Conservation (phyloP, 495 filamentous ascomycete species). For the Halenospora varia region DNA sequence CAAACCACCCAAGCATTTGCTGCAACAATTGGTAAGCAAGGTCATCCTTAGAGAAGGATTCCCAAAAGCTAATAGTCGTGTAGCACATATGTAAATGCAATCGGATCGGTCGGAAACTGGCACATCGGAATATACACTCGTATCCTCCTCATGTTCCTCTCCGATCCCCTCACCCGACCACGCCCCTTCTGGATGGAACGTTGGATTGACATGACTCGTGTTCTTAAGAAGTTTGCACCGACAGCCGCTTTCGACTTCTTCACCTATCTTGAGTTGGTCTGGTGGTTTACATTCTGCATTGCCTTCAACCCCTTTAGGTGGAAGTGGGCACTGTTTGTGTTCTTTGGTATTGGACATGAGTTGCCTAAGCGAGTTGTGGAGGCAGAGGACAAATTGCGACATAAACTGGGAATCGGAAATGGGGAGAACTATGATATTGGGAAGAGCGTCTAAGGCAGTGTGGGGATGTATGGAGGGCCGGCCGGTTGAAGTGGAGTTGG, state of each 20-base stretch:
- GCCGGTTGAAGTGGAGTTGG: no score
- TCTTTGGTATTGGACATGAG: slow-evolving; percentile 66
- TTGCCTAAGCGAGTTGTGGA: slow-evolving; percentile 63
- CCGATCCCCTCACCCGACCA: slow-evolving; percentile 71
- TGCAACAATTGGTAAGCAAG: slow-evolving; percentile 60
- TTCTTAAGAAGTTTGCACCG: slow-evolving; percentile 64
- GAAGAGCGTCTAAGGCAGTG: slow-evolving; percentile 21
- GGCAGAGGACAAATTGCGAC: slow-evolving; percentile 55
- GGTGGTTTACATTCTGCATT: slow-evolving; percentile 80
- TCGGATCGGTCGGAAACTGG: slow-evolving; percentile 79
- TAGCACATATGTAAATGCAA: slow-evolving; percentile 71
- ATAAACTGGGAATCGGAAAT: slow-evolving; percentile 34
- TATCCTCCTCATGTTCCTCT: slow-evolving; percentile 79
- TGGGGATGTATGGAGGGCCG: no score
- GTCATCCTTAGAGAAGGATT: neutral
- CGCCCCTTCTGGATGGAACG: slow-evolving; percentile 69
- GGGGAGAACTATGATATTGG: slow-evolving; percentile 22
- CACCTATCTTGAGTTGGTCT: slow-evolving; percentile 77
- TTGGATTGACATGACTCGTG: slow-evolving; percentile 83
- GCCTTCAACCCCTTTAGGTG: slow-evolving; percentile 81
- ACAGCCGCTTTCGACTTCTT: slow-evolving; percentile 81
- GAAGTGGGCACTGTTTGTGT: slow-evolving; percentile 75
- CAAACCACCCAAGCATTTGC: slow-evolving; percentile 58
- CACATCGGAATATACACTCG: slow-evolving; percentile 88
- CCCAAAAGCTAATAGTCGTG: no score